Evolutionary conservation across 345 rosid species (phyloP), one percentile per base, ranked within the genome.

Genomic region (Gossypium arboreum): DNA sequence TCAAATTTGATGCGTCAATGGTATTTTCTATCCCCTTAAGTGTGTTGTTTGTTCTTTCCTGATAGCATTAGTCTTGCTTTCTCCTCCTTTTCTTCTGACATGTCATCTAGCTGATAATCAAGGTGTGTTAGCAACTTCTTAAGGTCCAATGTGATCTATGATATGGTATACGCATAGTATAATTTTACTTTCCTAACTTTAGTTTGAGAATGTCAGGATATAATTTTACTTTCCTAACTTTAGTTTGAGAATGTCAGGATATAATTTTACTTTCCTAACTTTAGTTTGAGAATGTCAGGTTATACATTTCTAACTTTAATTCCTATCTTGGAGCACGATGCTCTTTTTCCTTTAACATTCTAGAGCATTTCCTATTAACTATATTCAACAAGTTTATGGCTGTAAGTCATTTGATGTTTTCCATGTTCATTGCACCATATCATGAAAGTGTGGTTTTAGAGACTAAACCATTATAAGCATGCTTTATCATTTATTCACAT

Each of bases 1-100:
- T 75, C 58, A 81, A 58, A 39, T 76, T 44, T 76, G 85, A 85
- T 73, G 80, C 75, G 72, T 77, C 78, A 64, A 76, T 20, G 91
- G 94, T 91, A 86, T 60, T 76, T 1, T 62, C 11, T 61, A 39
- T 64, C 3, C 15, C 57, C 7, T 74, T 50, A 29, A 9, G 1
- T 9, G 9, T 73, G 54, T 18, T 69, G 12, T 55, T 76, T 63
- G 2, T 9, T 56, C 27, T 43, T 50, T 50, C 13, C 43, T 9
- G 34, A n/a, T 68, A 73, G 16, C 7, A 12, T 22, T 6, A 1
- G 48, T 17, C 16, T 39, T 8, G 44, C 8, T 25, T 4, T 45
- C 7, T 18, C 16, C 16, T 8, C 16, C 4, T 24, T 16, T 7
- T 48, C 41, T n/a, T 0, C 44, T 55, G 27, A 17, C 11, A 8